Conservation (phyloP, 306 rosid genomes). For the Alnus rubra region DNA sequence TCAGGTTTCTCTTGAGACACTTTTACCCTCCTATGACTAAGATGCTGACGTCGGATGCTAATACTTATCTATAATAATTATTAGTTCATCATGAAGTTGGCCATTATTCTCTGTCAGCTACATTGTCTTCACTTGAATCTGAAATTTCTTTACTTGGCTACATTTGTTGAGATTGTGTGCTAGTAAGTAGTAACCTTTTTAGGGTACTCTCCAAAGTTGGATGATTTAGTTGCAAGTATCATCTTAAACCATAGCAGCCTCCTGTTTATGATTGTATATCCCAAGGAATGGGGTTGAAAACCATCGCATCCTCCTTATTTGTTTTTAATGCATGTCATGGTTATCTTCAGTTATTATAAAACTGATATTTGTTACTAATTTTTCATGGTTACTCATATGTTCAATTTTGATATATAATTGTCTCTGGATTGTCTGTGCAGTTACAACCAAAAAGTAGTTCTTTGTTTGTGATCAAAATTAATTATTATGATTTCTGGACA, state of each 20-base stretch:
- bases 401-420: neutral
- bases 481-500: neutral
- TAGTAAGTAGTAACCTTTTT: neutral
- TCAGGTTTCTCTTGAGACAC: conserved; percentile 58
- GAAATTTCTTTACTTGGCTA: neutral
- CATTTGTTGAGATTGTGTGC: neutral
- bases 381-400: neutral
- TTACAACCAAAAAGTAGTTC: neutral
- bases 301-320: neutral
- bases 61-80: conserved; percentile 11
- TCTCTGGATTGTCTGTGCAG: neutral
- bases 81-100: conserved; percentile 10
- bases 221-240: neutral
- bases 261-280: neutral
- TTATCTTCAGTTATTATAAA: neutral
- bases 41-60: conserved; percentile 6
- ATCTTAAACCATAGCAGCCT: neutral
- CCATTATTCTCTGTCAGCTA: conserved; percentile 1
- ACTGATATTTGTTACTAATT: neutral
- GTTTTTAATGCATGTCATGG: neutral
- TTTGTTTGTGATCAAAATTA: neutral
- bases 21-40: conserved; percentile 17
- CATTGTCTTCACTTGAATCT: conserved; percentile 15
- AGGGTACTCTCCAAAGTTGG: neutral
- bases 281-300: conserved; percentile 4